Evolutionary conservation across 768 basidiomycete genomes (phyloP), one percentile per base, ranked within the genome.

Genomic region (Mycena olivaceomarginata): DNA sequence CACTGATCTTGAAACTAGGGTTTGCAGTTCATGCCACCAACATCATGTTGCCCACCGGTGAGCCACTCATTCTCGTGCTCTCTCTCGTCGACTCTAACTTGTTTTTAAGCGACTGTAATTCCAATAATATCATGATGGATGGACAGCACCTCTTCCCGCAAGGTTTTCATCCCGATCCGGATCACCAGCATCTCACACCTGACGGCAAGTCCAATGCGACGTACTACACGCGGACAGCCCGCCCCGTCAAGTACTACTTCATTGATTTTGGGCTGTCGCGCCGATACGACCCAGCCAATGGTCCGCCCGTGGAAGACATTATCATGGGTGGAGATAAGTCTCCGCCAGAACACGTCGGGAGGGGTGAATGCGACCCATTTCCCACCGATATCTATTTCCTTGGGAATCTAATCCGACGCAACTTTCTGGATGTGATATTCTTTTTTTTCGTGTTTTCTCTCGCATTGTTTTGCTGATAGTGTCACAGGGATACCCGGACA

Each of bases 311-410:
- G 0, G 85, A 84, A 41, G 56, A 75, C 7, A 83, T 85, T 0
- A 81, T 88, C 2, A 76, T 77, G 11, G 90, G 89, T 0, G 89
- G 86, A 5, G 90, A 92, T 79, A 85, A 84, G 65, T 81, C 86
- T 0, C 85, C 85, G 0, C 89, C 89, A 1, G 89, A 90, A 63
- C 86, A 85, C 53, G 80, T 4, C n/a, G 6, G 18, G 11, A 6
- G 39, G 5, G 20, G 20, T 1, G 83, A 80, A 0, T 78, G 83
- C 12, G 78, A 91, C 73, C 87, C 89, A 0, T 91, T 91, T 60
- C 80, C 85, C 0, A 86, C 85, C 0, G 90, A 91, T 48, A 81
- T 91, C 4, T 91, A 88, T 74, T 86, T 86, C 45, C 75, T 90
- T 0, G 89, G 88, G 0, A 90, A 90, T 48, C 5, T 64, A 39